A percentile compares a stretch with the other conserved stretches of the same genome.
Conservation (phyloP, 768 basidiomycete genomes). For the Rossbeevera mucosa region DNA sequence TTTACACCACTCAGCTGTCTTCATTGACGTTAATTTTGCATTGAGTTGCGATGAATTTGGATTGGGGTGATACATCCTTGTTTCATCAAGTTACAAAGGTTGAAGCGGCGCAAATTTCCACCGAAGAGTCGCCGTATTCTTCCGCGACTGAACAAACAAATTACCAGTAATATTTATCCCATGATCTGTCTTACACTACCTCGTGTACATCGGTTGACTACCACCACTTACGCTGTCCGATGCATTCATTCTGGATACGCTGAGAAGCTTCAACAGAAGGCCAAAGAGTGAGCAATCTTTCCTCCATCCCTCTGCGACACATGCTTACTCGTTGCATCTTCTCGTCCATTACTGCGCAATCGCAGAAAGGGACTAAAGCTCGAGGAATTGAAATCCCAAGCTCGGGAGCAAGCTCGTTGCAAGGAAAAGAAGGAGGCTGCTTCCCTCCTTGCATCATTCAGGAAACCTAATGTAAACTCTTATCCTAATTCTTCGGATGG, state of each 20-base stretch:
- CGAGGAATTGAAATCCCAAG: constrained; percentile 30
- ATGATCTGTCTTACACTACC: constrained; percentile 3
- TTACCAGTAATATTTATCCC: not conserved
- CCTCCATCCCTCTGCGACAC: constrained; percentile 6
- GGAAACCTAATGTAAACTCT: constrained; percentile 12
- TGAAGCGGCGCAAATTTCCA: not conserved
- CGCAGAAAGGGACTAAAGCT: constrained; percentile 43
- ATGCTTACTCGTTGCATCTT: not conserved
- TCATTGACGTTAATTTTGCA: not conserved
- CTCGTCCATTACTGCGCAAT: constrained; percentile 5
- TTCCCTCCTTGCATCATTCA: constrained; percentile 11
- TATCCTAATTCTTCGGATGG: not conserved
- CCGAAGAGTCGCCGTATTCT: not conserved
- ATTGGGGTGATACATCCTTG: not conserved
- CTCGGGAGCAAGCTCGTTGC: constrained; percentile 29
- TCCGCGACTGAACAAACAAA: not conserved
- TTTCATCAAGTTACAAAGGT: not conserved
- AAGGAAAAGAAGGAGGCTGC: constrained; percentile 26
- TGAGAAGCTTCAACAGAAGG: constrained; percentile 59
- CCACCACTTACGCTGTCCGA: constrained; percentile 3
- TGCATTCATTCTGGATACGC: constrained; percentile 43
- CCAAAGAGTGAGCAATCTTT: constrained; percentile 53
- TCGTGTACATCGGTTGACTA: constrained; percentile 1
- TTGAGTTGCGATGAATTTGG: not conserved
- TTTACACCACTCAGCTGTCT: not conserved